A percentile compares a stretch with the other conserved stretches of the same genome.
Evolutionary conservation across 257 asterid genomes (phyloP).

Genomic region (Orobanche coerulescens): DNA sequence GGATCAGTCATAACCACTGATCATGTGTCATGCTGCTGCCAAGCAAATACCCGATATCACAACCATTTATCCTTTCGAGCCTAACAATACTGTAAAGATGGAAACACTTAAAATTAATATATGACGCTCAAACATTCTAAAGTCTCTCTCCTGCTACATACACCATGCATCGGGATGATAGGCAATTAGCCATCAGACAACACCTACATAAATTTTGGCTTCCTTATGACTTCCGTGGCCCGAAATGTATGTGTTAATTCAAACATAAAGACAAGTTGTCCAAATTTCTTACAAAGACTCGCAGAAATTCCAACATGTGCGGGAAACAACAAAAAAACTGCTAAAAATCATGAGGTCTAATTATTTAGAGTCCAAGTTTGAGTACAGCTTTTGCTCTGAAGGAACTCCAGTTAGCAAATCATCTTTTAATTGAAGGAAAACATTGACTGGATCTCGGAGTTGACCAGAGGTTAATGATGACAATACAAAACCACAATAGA

Average conservation of each 20-base stretch:
- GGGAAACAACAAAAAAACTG: slow-evolving; percentile 5
- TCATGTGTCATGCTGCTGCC: neutral
- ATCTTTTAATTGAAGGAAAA: neutral
- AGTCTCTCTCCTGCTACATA: neutral
- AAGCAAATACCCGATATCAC: neutral
- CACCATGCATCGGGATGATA: slow-evolving; percentile 8
- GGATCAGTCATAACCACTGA: neutral
- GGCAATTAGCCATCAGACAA: neutral
- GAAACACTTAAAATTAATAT: neutral
- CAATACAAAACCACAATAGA: neutral
- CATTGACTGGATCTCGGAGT: neutral
- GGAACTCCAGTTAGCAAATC: neutral
- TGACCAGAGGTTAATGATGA: neutral
- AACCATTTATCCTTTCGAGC: neutral
- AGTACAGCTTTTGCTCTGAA: neutral
- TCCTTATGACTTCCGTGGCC: neutral
- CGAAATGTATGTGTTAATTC: neutral
- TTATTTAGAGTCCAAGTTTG: neutral
- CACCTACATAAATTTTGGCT: neutral
- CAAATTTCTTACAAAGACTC: neutral
- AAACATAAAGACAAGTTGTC: neutral
- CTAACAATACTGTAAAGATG: neutral
- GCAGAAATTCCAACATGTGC: neutral
- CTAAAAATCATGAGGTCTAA: neutral
- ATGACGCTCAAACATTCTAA: slow-evolving; percentile 9